Percentiles rank a stretch among this genome's conserved stretches.
Evolutionary conservation across 2,329 filamentous ascomycete species (phyloP).

Genomic region (Penicillium aurantiogriseum): DNA sequence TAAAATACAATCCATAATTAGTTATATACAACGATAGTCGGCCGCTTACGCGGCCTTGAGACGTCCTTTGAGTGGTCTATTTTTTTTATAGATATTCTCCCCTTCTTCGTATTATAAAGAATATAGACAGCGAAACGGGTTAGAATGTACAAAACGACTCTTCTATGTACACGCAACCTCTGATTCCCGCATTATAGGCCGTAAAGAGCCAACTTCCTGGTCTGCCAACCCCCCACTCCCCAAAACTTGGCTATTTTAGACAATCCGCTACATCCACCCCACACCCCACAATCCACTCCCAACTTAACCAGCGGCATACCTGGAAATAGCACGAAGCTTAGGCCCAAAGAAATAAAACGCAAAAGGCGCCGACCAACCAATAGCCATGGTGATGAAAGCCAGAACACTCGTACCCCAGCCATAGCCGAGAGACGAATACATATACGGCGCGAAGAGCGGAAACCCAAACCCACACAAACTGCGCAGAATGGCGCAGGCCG

Average conservation of each 20-base stretch:
- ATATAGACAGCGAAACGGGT: too few species aligned
- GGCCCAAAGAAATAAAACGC: constrained; percentile 5
- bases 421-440: constrained; percentile 28
- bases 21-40: too few species aligned
- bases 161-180: too few species aligned
- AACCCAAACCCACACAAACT: constrained; percentile 33
- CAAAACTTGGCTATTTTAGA: not conserved
- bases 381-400: constrained; percentile 31
- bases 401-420: constrained; percentile 37
- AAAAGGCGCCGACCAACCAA: constrained; percentile 44
- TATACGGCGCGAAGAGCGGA: constrained; percentile 32
- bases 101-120: too few species aligned
- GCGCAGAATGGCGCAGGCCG: constrained; percentile 25
- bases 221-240: not conserved
- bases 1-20: too few species aligned
- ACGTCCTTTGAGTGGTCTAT: too few species aligned
- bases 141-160: too few species aligned
- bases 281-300: not conserved
- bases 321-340: not conserved
- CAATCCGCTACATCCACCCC: not conserved
- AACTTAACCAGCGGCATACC: not conserved
- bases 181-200: too few species aligned
- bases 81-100: too few species aligned
- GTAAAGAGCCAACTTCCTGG: too few species aligned
- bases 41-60: too few species aligned